Percentiles rank a stretch among this genome's conserved stretches.
phyloP scores from a whole-genome alignment of 495 filamentous ascomycete species.

The Aspergillus sclerotioniger region DNA sequence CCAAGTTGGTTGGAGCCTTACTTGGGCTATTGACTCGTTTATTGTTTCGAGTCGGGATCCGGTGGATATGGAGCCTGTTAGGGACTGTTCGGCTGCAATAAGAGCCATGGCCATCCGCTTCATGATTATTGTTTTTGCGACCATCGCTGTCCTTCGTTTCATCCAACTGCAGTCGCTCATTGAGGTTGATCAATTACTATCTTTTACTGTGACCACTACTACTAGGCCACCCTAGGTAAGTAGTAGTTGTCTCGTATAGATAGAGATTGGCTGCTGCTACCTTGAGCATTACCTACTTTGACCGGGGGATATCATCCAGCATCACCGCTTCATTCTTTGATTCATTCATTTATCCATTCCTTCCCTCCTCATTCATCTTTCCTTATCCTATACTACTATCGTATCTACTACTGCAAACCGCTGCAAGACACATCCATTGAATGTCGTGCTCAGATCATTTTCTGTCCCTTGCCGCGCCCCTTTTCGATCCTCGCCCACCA shows the following conservation, averaged over 20 bases:
- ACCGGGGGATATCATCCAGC: too few species aligned
- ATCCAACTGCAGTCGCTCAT: neutral
- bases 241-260: too few species aligned
- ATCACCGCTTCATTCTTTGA: too few species aligned
- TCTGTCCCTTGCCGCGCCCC: conserved; percentile 26
- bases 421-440: neutral
- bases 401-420: neutral
- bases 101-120: neutral
- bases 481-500: conserved; percentile 24
- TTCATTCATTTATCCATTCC: too few species aligned
- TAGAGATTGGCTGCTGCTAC: too few species aligned
- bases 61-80: conserved; percentile 8
- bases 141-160: neutral
- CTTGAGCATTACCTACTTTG: too few species aligned
- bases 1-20: conserved; percentile 11
- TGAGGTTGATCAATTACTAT: too few species aligned
- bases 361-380: neutral
- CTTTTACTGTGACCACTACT: too few species aligned
- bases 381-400: neutral
- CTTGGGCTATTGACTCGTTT: conserved; percentile 20
- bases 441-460: conserved; percentile 25
- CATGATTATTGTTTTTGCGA: neutral
- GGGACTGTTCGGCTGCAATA: conserved; percentile 4
- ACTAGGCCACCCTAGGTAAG: too few species aligned
- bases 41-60: conserved; percentile 8